Evolutionary conservation across 2,329 filamentous ascomycete species (phyloP), one percentile per base, ranked within the genome.

Genomic region (Talaromyces sp.): DNA sequence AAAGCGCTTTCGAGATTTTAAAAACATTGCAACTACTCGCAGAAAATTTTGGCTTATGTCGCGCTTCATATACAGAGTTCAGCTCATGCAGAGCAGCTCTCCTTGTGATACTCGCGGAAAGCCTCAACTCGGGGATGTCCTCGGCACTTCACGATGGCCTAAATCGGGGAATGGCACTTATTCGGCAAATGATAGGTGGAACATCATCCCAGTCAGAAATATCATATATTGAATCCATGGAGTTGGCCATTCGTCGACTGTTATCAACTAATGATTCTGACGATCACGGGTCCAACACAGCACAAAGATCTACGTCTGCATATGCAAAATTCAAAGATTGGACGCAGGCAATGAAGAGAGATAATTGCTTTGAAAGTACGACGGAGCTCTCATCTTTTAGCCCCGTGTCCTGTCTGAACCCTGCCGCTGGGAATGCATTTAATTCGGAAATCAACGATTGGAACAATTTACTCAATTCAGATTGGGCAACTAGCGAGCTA

Each of bases 1-100:
- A 80, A 44, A 80, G 79, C 3, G 80, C 80, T 1, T 64, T 81
- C 36, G 73, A 76, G 39, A 76, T 80, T 11, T 70, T 82, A 13
- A 75, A 78, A 24, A 73, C 79, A 10, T 79, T 80, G 47, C 75
- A 75, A 42, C 66, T 75, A 1, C 72, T 82, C 2, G 73, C 76
- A 35, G 75, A 75, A 27, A 76, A 75, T 4, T 72, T 76, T n/a
- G 80, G 80, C 14, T 75, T 82, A 42, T 80, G 80, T 5, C 75
- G 79, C 22, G 78, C 80, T 2, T 81, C 79, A 0, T 82, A 82
- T 58, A 81, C 78, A 4, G 80, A 82, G 54, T 82, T 82, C 57
- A 80, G 78, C 60, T 77, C 80, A 4, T 81, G 79, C 50, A 77
- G 80, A 35, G 80, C 79, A 10, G 79, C 80, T n/a, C 65, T 82